Base-by-base conservation (phyloP, 345 rosid genomes). In the Citrus inodora region DNA sequence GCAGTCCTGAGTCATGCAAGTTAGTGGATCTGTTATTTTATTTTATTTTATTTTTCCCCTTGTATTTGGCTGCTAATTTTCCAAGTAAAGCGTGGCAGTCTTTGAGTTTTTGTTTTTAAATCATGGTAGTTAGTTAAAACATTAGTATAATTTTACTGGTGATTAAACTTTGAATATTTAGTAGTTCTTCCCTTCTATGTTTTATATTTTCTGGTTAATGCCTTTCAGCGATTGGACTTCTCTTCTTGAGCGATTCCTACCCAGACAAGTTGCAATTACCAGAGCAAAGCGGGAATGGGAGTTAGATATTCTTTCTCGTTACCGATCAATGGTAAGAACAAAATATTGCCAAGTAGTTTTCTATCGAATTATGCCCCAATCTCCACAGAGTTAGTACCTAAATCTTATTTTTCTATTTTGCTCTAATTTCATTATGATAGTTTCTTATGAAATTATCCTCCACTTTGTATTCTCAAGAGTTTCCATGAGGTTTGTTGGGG, bases 241-340 rank as follows among this genome's bases (percentile, higher is more conserved):
- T 46, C 97, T 96, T 63, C 88, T 96, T 65, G 99, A 96, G 79
- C 90, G 97, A 9, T 94, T 87, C 86, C 88, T 94, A 73, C 99
- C 98, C 3, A 89, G 98, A 79, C 98, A 94, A 87, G 91, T 96
- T 86, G 97, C 99, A 56, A 92, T 96, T 53, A 96, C 98, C 48
- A 89, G 97, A 83, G 98, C 91, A 82, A 94, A 94, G 85, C 91
- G 89, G 75, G 99, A 96, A 76, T 96, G 98, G 98, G 99, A 96
- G 88, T 64, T 87, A 79, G 98, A 94, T 83, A 92, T 96, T 85
- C 95, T 94, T 77, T 91, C 95, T 72, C 98, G 95, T 79, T 94
- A 96, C 74, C 87, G 85, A 53, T 89, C 90, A 38, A 87, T 96
- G 99, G 99, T 94, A 76, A 86, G 86, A 76, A 80, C 58, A 9